These are phyloP conservation scores for Usnea hakonensis DNA, from an alignment of 495 filamentous ascomycete species.

Conservation along the genomic window DNA sequence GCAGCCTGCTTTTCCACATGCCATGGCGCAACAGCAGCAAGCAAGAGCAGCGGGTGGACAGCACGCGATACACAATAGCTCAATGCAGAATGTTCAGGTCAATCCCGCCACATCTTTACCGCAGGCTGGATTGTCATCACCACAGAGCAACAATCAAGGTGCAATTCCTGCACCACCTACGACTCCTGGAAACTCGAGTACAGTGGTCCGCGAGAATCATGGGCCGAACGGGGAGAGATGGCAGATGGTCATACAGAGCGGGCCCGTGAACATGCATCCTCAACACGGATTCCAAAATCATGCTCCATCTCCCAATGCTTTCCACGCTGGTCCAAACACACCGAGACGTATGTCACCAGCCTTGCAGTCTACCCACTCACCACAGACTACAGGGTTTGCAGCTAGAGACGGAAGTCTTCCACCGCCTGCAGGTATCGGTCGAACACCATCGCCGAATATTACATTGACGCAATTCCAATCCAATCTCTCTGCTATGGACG, in stretches of 20 bases:
- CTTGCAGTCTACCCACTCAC: background rate
- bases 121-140: conserved; percentile 5
- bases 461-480: conserved; percentile 13
- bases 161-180: conserved; percentile 24
- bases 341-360: conserved; percentile 4
- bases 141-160: conserved; percentile 21
- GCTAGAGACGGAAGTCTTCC: background rate
- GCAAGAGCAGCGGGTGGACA: conserved; percentile 25
- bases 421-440: background rate
- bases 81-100: background rate
- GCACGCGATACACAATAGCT: conserved; percentile 8
- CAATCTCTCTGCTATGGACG: conserved; percentile 17
- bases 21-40: conserved; percentile 36
- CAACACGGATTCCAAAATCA: conserved; percentile 17
- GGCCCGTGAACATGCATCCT: conserved; percentile 18
- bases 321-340: conserved; percentile 1
- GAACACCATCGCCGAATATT: background rate
- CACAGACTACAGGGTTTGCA: background rate
- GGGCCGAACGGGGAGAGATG: conserved; percentile 33
- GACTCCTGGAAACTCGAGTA: conserved; percentile 28
- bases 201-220: conserved; percentile 31
- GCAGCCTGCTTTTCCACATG: conserved; percentile 31
- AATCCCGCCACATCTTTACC: background rate
- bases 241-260: conserved; percentile 22
- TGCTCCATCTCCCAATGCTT: conserved; percentile 18